A percentile compares a stretch with the other conserved stretches of the same genome.
Evolutionary conservation across 1,284 basidiomycete genomes (phyloP).

Genomic region (Ustilago crameri): DNA sequence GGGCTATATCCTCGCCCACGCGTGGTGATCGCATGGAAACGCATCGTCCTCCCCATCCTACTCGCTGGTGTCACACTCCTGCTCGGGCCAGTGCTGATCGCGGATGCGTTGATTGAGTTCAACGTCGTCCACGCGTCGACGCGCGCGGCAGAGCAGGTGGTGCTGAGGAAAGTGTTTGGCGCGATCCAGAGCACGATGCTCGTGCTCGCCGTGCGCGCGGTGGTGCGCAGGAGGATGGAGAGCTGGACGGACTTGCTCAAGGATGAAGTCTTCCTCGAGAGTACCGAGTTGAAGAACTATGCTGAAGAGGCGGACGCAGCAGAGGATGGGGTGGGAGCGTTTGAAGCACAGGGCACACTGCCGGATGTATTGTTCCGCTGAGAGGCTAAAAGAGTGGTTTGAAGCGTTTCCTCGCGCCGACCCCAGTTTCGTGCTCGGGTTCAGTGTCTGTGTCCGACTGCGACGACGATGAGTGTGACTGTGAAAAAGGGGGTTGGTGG

Average conservation of each 20-base stretch:
- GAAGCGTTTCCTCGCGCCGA: constrained; percentile 25
- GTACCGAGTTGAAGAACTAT: constrained; percentile 63
- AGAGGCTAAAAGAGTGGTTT: constrained; percentile 24
- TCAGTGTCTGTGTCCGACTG: constrained; percentile 7
- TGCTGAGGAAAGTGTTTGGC: constrained; percentile 22
- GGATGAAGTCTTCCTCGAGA: constrained; percentile 64
- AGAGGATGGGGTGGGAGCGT: background rate
- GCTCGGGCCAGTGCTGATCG: background rate
- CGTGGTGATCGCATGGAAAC: constrained; percentile 22
- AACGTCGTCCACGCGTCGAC: background rate
- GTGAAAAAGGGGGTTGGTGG: background rate
- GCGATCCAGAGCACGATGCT: constrained; percentile 13
- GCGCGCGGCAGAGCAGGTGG: constrained; percentile 23
- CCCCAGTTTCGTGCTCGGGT: background rate
- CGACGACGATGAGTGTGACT: background rate
- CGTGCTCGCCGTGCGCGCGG: constrained; percentile 2
- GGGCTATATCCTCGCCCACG: constrained; percentile 22
- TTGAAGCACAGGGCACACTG: constrained; percentile 28
- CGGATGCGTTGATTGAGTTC: background rate
- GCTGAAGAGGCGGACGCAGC: background rate
- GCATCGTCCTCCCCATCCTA: constrained; percentile 16
- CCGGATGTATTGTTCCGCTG: constrained; percentile 41
- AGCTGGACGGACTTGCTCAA: constrained; percentile 59
- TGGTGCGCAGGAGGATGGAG: constrained; percentile 34
- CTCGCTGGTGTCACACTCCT: constrained; percentile 3